phyloP scores from a whole-genome alignment of 768 basidiomycete genomes.

The Thelephora ganbajun region DNA sequence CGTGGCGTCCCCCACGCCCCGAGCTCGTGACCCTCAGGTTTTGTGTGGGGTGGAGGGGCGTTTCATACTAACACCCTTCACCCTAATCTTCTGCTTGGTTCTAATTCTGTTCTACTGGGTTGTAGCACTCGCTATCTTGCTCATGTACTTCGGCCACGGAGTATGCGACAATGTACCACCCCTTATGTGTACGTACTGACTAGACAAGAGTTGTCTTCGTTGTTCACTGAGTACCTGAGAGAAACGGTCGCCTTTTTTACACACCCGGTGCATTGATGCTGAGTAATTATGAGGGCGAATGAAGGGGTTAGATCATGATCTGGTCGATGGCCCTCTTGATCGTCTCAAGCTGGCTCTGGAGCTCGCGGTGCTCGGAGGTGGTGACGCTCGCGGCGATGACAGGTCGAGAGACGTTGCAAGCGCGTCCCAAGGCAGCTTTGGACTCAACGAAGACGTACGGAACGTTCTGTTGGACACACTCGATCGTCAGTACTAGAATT shows the following conservation, averaged over 20 bases:
- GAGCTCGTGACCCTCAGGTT: background rate
- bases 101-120: background rate
- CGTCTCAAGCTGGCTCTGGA: constrained; percentile 76
- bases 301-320: constrained; percentile 26
- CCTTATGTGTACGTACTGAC: no score
- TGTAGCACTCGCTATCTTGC: background rate
- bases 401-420: constrained; percentile 88
- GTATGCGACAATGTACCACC: background rate
- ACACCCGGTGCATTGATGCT: background rate
- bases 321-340: constrained; percentile 78
- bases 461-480: constrained; percentile 55
- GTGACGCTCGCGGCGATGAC: constrained; percentile 94
- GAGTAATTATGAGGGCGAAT: background rate
- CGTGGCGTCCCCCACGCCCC: background rate
- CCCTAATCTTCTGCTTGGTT: no score
- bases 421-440: constrained; percentile 91
- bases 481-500: background rate
- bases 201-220: no score
- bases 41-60: background rate
- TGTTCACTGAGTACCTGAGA: background rate
- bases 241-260: background rate
- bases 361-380: constrained; percentile 89
- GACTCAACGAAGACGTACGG: constrained; percentile 91
- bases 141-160: background rate
- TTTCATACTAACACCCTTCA: no score